Evolutionary conservation across 2,329 filamentous ascomycete genomes (phyloP).

Genomic region (Clarireedia homoeocarpa): DNA sequence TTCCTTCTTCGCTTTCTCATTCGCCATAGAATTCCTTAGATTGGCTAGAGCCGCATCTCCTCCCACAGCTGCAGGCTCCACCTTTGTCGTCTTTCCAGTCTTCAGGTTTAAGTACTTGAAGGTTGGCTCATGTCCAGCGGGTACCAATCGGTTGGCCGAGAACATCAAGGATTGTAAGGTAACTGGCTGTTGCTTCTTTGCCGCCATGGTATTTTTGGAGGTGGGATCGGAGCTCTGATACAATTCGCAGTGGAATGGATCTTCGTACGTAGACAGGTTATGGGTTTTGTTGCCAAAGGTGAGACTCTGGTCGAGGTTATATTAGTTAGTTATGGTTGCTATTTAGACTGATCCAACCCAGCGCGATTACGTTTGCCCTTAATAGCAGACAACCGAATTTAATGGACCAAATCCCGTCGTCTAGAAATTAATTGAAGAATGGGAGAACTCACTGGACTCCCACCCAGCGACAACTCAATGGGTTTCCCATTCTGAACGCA

Average conservation of each 20-base stretch:
- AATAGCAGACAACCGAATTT: neutral
- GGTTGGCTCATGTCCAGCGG: neutral
- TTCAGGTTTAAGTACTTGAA: neutral
- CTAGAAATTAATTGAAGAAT: slow-evolving; percentile 6
- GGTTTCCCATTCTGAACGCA: slow-evolving; percentile 49
- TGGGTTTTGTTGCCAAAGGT: slow-evolving; percentile 9
- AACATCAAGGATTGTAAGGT: neutral
- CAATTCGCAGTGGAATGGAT: slow-evolving; percentile 46
- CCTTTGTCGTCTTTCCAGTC: neutral
- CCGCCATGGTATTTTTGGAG: slow-evolving; percentile 2
- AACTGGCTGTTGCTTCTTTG: neutral
- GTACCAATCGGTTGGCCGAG: slow-evolving; percentile 3
- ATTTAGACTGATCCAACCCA: slow-evolving; percentile 10
- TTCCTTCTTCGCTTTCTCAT: slow-evolving; percentile 37
- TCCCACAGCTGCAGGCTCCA: slow-evolving; percentile 32
- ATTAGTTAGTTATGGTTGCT: slow-evolving; percentile 4
- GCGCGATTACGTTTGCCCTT: neutral
- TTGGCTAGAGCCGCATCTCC: slow-evolving; percentile 43
- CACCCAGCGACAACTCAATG: slow-evolving; percentile 50
- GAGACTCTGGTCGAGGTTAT: slow-evolving; percentile 1
- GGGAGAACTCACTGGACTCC: slow-evolving; percentile 46
- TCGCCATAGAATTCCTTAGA: slow-evolving; percentile 39
- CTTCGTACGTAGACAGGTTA: slow-evolving; percentile 30
- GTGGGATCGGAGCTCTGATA: slow-evolving; percentile 36
- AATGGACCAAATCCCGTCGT: too few relatives aligned